Evolutionary conservation across 257 asterid genomes (phyloP), one percentile per base, ranked within the genome.

Genomic region (Lantana camara): DNA sequence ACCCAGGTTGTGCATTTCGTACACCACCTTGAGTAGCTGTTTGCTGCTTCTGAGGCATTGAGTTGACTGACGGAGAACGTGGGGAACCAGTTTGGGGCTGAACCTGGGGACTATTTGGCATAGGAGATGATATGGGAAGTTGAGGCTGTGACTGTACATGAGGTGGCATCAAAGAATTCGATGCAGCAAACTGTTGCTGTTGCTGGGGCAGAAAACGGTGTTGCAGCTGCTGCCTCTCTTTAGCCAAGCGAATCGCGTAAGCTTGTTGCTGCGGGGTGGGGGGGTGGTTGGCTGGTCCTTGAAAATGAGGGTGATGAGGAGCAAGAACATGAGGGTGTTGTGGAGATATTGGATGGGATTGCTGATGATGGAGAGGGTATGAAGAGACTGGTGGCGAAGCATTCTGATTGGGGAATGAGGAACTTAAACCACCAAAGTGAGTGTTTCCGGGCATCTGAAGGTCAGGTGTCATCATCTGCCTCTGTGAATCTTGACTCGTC

Each of bases 211-310:
- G 60, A 54, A 79, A 63, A 29, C 85, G 91, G 17, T 79, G 91
- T 42, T 82, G 88, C 46, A 79, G 32, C 32, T 84, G 66, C 65
- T 84, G 97, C 78, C 92, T 82, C 73, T 88, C 96, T 78, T 86
- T 94, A 49, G 90, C 95, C 59, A 95, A 37, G 64, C 82, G 95
- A 59, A 79, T 63, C 9, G 96, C 93, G 69, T 80, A 85, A 7
- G 89, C 87, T 72, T 83, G 98, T 54, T 87, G 90, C 80, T 86
- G 96, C 12, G 86, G 64, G 68, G 51, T 83, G 66, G 83, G 52
- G 50, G 80, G 73, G 57, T 83, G 96, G 79, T 80, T 93, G 48
- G 78, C 49, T 8, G 74, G 66, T 58, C 89, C 99, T 77, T 76
- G 95, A 76, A 87, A 72, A 67, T 75, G 83, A 11, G 83, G 59